Conservation (phyloP, 352 stramenopile genomes). For the Phytophthora pseudosyringae region DNA sequence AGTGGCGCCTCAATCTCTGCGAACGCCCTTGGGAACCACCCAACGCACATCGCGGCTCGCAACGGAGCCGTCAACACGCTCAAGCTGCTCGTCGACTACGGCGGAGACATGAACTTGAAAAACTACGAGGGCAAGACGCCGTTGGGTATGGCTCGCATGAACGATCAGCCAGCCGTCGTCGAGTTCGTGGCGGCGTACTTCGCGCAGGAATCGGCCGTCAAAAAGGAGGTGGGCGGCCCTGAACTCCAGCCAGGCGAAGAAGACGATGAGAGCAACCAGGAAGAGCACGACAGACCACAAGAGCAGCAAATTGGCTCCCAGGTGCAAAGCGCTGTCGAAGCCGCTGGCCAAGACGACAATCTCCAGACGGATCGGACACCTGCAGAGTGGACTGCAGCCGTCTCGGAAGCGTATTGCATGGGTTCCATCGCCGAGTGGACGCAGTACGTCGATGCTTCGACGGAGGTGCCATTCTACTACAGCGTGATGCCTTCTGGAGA, state of each 20-base stretch:
- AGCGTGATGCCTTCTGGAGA: constrained; percentile 11
- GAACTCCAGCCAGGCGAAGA: constrained; percentile 8
- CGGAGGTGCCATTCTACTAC: constrained; percentile 63
- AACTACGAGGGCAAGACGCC: constrained; percentile 86
- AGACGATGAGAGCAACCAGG: constrained; percentile 15
- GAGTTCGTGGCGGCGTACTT: constrained; percentile 71
- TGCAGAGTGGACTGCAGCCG: constrained; percentile 52
- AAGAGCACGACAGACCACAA: constrained; percentile 12
- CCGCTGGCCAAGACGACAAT: constrained; percentile 20
- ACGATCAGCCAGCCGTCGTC: constrained; percentile 57
- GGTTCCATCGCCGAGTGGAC: constrained; percentile 74
- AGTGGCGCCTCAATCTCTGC: constrained; percentile 58
- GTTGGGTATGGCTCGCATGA: constrained; percentile 78
- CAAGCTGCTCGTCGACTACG: constrained; percentile 76
- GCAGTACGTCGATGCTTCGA: constrained; percentile 69
- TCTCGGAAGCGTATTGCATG: constrained; percentile 57
- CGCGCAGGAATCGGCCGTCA: constrained; percentile 45
- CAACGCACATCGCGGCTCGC: constrained; percentile 72
- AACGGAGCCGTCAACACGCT: constrained; percentile 72
- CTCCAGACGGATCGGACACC: constrained; percentile 27
- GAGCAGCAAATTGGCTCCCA: background rate
- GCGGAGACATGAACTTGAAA: constrained; percentile 83
- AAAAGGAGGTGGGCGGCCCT: constrained; percentile 13
- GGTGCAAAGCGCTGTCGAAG: constrained; percentile 7
- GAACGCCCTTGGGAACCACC: constrained; percentile 73